Evolutionary conservation across 768 basidiomycete genomes (phyloP), one percentile per base, ranked within the genome.

Genomic region (Pleurotus giganteus): DNA sequence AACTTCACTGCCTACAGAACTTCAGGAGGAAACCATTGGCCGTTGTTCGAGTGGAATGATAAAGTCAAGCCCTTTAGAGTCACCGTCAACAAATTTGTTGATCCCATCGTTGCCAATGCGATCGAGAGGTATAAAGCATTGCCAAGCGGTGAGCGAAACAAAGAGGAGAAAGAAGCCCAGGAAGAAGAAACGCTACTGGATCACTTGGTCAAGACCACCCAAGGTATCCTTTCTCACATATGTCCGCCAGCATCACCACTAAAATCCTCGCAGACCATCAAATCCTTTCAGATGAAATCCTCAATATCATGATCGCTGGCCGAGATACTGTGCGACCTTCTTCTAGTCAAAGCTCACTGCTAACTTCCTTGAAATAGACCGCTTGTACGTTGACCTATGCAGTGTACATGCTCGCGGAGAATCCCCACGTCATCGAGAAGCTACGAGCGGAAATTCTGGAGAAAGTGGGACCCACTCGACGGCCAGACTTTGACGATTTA

Each of bases 231-330:
- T 37, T 53, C 53, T 55, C 24, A n/a, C 2, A 19, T 43, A 27
- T 58, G 57, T 31, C 12, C 27, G 17, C 37, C 19, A 11, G 28
- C 11, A 2, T 1, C 19, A 13, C 43, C 28, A n/a, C 31, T 39
- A 17, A 29, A 36, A 43, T n/a, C 17, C 4, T 34, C 36, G 19
- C 47, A 77, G 75, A 77, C 53, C 60, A 58, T 3, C 66, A 64
- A 23, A 60, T 75, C 15, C 62, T 85, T 17, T 74, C 73, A 53
- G 82, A 82, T 57, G 74, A 77, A 59, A 71, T 69, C 2, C 61
- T 82, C 15, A 84, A 84, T 57, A 78, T 85, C 34, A 64, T 82
- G 13, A 70, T 85, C 19, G 82, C 83, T n/a, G 81, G 80, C 4
- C 72, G 81, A 21, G 84, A 86, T 56, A 86, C 83, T 2, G 77